phyloP scores from a whole-genome alignment of 148 eudicot genomes.

The Mesembryanthemum crystallinum region DNA sequence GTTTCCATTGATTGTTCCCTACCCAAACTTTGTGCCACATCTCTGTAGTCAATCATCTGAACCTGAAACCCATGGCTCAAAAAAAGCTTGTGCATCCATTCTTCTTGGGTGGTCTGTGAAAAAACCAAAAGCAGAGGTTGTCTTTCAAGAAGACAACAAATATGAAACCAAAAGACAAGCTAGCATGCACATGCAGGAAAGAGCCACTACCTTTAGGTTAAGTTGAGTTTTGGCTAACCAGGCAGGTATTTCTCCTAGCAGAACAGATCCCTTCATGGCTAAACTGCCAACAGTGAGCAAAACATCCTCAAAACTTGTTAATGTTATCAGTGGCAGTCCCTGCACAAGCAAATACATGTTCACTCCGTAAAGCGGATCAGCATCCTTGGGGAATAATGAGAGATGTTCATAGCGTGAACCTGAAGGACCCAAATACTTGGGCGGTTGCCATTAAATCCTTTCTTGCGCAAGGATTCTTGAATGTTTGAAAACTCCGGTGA shows the following conservation, averaged over 20 bases:
- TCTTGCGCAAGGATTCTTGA: constrained; percentile 45
- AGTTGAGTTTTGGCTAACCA: constrained; percentile 47
- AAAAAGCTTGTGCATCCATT: constrained; percentile 69
- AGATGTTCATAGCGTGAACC: constrained; percentile 29
- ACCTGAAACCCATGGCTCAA: constrained; percentile 66
- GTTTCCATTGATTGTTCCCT: constrained; percentile 30
- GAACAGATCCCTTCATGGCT: constrained; percentile 69
- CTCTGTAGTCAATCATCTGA: constrained; percentile 43
- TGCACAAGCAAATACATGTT: constrained; percentile 26
- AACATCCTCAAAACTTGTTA: constrained; percentile 52
- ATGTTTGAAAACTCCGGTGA: constrained; percentile 53
- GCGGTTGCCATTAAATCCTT: constrained; percentile 71
- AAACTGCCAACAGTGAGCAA: constrained; percentile 48
- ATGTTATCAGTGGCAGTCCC: constrained; percentile 71
- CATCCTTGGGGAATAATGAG: background rate
- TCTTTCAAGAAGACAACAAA: background rate
- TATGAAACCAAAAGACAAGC: background rate
- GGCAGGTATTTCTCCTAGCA: constrained; percentile 75
- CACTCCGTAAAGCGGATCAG: background rate
- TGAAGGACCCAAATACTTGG: constrained; percentile 81
- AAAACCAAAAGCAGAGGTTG: background rate
- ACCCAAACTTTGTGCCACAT: constrained; percentile 44
- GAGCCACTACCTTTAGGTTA: constrained; percentile 45
- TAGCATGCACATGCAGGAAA: background rate
- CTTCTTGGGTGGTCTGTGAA: constrained; percentile 37